A percentile compares a stretch with the other conserved stretches of the same genome.
Evolutionary conservation across 2,329 filamentous ascomycete genomes (phyloP).

Genomic region (Diatrype stigma): DNA sequence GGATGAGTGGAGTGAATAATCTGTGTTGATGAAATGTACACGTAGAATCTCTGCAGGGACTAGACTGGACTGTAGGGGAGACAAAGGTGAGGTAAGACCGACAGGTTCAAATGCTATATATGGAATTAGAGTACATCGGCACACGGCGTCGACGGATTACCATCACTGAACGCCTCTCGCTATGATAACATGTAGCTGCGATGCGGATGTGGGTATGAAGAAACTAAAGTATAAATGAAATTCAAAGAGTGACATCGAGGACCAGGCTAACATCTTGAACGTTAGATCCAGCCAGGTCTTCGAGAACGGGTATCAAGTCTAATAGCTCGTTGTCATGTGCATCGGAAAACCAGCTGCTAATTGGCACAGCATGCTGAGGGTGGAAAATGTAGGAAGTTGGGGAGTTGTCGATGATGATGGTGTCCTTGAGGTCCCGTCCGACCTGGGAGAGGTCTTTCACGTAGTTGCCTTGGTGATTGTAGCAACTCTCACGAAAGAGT

Average conservation of each 20-base stretch:
- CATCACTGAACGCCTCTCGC: constrained; percentile 52
- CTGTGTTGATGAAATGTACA: constrained; percentile 5
- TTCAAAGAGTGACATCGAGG: constrained; percentile 79
- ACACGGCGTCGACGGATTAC: constrained; percentile 43
- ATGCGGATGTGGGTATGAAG: constrained; percentile 20
- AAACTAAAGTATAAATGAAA: constrained; percentile 27
- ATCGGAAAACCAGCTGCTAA: constrained; percentile 99
- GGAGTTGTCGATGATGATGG: constrained; percentile 99
- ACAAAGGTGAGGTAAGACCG: background rate
- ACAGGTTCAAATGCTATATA: constrained; percentile 32
- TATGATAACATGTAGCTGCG: constrained; percentile 38
- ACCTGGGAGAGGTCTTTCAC: constrained; percentile 99
- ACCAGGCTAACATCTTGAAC: constrained; percentile 97
- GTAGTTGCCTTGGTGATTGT: constrained; percentile 99
- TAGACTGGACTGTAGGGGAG: background rate
- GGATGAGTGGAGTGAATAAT: constrained; percentile 4
- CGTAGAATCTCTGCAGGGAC: constrained; percentile 7
- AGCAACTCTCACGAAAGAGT: constrained; percentile 96
- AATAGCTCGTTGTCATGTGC: constrained; percentile 98
- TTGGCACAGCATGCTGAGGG: constrained; percentile 95
- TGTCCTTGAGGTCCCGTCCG: constrained; percentile 90
- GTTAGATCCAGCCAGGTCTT: constrained; percentile 84
- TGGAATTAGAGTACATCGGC: constrained; percentile 51
- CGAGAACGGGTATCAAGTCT: constrained; percentile 94
- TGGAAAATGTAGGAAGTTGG: constrained; percentile 99